Evolutionary conservation across 2,329 filamentous ascomycete species (phyloP).

Genomic region (Botrytis pseudocinerea): DNA sequence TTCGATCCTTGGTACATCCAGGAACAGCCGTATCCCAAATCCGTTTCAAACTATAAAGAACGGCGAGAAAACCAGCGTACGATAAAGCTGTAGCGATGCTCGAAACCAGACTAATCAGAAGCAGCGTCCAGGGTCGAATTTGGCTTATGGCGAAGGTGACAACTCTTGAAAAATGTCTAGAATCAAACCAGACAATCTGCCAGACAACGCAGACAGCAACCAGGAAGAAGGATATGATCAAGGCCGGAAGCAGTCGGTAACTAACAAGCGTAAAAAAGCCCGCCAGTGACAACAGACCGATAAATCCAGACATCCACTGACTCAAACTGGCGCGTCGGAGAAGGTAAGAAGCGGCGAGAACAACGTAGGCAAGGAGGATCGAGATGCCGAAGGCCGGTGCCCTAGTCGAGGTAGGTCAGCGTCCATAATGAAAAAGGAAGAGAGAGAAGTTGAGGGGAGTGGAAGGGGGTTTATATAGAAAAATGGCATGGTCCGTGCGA

Average conservation of each 20-base stretch:
- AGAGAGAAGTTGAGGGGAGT: background rate
- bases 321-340: background rate
- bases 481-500: background rate
- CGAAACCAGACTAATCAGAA: background rate
- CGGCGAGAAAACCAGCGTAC: background rate
- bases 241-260: background rate
- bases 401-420: background rate
- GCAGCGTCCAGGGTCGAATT: background rate
- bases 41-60: background rate
- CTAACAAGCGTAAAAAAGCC: background rate
- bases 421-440: background rate
- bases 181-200: background rate
- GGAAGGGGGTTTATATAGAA: background rate
- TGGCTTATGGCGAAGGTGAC: background rate
- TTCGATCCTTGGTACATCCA: background rate
- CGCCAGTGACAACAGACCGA: background rate
- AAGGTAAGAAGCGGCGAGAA: background rate
- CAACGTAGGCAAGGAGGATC: background rate
- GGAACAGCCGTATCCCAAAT: background rate
- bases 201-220: background rate
- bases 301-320: background rate
- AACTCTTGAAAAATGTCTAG: background rate
- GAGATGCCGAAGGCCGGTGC: background rate
- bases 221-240: background rate
- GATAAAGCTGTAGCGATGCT: background rate